Evolutionary conservation across 192 early-diverging fungal genomes (phyloP).

Genomic region (Umbelopsis ramanniana): DNA sequence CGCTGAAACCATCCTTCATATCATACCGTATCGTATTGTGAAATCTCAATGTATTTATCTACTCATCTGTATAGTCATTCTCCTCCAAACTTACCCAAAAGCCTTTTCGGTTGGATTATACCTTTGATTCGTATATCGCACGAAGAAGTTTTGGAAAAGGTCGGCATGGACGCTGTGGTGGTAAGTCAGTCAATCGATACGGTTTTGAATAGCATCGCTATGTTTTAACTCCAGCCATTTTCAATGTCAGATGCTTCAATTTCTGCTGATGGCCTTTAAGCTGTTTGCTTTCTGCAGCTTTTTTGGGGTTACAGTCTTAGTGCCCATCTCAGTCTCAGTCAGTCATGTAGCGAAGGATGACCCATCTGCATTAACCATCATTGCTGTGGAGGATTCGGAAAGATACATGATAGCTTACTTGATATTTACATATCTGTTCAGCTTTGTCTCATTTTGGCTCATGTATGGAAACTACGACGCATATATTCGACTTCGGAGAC

Average conservation of each 20-base stretch:
- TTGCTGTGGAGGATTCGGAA: slow-evolving; percentile 20
- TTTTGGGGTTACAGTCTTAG: slow-evolving; percentile 49
- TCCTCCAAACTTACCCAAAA: slow-evolving; percentile 45
- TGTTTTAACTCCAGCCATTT: background rate
- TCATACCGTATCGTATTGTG: background rate
- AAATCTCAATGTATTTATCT: background rate
- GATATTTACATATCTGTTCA: slow-evolving; percentile 35
- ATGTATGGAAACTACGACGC: slow-evolving; percentile 27
- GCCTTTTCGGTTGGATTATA: slow-evolving; percentile 60
- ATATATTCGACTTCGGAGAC: slow-evolving; percentile 27
- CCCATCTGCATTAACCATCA: slow-evolving; percentile 28
- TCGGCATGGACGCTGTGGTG: slow-evolving; percentile 64
- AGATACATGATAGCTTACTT: slow-evolving; percentile 36
- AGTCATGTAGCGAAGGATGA: background rate
- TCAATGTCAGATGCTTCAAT: slow-evolving; percentile 49
- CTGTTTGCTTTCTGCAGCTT: slow-evolving; percentile 50
- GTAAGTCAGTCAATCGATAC: slow-evolving; percentile 31
- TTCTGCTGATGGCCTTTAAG: slow-evolving; percentile 51
- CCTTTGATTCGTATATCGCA: slow-evolving; percentile 47
- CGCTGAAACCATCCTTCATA: background rate
- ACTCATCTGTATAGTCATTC: slow-evolving; percentile 36
- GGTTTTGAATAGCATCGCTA: no score
- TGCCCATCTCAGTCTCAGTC: slow-evolving; percentile 45
- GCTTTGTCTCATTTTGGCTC: slow-evolving; percentile 29
- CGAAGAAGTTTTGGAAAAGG: slow-evolving; percentile 50